Percentiles rank a stretch among this genome's conserved stretches.
Evolutionary conservation across 2,329 filamentous ascomycete species (phyloP).

Genomic region (Trichophyton verrucosum): DNA sequence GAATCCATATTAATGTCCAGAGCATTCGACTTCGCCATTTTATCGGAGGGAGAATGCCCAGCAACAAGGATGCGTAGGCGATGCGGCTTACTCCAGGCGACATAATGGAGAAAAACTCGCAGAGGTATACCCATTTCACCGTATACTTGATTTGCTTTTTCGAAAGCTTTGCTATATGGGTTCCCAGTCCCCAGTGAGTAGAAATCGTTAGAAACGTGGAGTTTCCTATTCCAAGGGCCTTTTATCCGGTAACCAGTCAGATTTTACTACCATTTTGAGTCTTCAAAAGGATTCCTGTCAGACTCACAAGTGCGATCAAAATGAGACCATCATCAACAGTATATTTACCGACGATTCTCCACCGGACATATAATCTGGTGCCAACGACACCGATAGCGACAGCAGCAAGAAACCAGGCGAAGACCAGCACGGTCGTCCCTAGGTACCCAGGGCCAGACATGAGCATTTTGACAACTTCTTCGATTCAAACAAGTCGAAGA

Average conservation of each 20-base stretch:
- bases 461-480: not conserved
- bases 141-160: constrained; percentile 6
- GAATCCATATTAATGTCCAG: constrained; percentile 7
- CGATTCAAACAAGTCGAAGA: not conserved
- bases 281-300: not conserved
- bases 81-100: constrained; percentile 11
- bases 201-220: constrained; percentile 8
- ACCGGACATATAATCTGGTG: not conserved
- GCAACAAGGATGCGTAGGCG: constrained; percentile 10
- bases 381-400: not conserved
- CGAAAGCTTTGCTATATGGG: constrained; percentile 6
- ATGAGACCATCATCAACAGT: not conserved
- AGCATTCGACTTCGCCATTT: constrained; percentile 7
- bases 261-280: not conserved
- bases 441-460: not conserved
- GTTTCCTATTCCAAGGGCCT: constrained; percentile 6
- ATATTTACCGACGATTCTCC: not conserved
- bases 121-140: constrained; percentile 11
- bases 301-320: not conserved
- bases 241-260: not conserved
- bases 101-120: constrained; percentile 10
- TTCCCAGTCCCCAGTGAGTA: constrained; percentile 9
- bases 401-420: not conserved
- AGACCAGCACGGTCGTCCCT: not conserved
- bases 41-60: constrained; percentile 7